Conservation (phyloP, 768 basidiomycete genomes). For the Botryobasidium botryosum region DNA sequence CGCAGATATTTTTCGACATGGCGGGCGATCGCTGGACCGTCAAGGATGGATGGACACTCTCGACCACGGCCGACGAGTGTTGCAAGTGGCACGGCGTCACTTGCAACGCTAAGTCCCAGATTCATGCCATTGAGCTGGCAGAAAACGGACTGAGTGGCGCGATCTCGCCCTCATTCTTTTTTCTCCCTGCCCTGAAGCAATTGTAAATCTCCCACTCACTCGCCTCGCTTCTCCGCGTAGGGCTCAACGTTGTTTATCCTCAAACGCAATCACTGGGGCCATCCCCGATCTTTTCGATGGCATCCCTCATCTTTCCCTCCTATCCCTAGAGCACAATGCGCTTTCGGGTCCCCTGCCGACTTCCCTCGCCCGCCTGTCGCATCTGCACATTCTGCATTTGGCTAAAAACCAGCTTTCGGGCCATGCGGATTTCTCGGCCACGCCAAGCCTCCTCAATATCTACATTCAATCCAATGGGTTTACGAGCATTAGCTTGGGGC, state of each 20-base stretch:
- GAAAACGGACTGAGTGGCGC: conserved; percentile 2
- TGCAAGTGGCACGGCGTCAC: conserved; percentile 3
- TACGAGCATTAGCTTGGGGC: not conserved
- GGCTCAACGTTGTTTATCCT: conserved; percentile 3
- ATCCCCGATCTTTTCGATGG: not conserved
- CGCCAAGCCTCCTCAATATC: not conserved
- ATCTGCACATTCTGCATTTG: not conserved
- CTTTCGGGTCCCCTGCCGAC: conserved; percentile 1
- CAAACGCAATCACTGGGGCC: conserved; percentile 1
- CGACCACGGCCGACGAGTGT: no score
- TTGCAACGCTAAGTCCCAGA: conserved; percentile 1
- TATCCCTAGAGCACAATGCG: not conserved
- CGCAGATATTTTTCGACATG: no score
- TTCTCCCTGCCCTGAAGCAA: not conserved
- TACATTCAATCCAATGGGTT: conserved; percentile 1
- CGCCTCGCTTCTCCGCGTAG: not conserved
- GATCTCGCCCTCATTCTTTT: not conserved
- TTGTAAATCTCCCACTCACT: conserved; percentile 3
- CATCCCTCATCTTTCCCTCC: not conserved
- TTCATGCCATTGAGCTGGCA: not conserved
- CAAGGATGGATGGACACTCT: no score
- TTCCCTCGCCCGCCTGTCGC: conserved; percentile 1
- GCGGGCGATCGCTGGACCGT: no score
- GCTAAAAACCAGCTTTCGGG: conserved; percentile 4
- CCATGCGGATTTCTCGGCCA: not conserved